A percentile compares a stretch with the other conserved stretches of the same genome.
phyloP scores from a whole-genome alignment of 2,329 filamentous ascomycete species.

The Hymenoscyphus fructigenus region DNA sequence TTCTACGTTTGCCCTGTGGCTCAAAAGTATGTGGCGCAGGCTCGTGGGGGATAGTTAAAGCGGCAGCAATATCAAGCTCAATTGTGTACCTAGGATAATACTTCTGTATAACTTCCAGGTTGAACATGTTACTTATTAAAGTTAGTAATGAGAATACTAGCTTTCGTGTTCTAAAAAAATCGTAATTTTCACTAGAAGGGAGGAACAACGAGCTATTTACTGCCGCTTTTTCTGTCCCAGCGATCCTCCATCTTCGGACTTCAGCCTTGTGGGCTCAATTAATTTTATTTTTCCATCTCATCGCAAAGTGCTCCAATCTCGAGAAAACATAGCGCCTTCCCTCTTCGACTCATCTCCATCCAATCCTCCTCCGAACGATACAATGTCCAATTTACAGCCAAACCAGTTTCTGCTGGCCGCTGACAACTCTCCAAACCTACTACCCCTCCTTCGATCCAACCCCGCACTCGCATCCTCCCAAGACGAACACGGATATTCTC shows the following conservation, averaged over 20 bases:
- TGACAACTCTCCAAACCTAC: constrained; percentile 72
- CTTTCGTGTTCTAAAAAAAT: no score
- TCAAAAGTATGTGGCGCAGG: not conserved
- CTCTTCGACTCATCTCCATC: not conserved
- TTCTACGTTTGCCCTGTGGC: not conserved
- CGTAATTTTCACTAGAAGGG: no score
- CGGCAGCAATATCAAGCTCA: no score
- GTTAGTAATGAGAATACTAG: no score
- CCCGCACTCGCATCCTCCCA: constrained; percentile 76
- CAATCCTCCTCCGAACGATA: not conserved
- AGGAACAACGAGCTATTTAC: no score
- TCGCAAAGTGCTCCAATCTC: not conserved
- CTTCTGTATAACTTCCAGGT: no score
- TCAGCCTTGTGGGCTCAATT: not conserved
- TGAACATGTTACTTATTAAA: no score
- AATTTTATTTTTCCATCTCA: not conserved
- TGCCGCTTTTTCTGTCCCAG: no score
- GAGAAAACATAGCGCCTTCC: not conserved
- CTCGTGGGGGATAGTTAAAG: no score
- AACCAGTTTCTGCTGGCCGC: constrained; percentile 78
- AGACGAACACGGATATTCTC: constrained; percentile 90
- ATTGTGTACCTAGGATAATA: no score
- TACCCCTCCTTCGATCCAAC: constrained; percentile 71
- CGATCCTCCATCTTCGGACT: no score
- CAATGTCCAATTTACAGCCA: constrained; percentile 23